A percentile compares a stretch with the other conserved stretches of the same genome.
These are phyloP conservation scores for Candida arabinofermentans DNA, from an alignment of 805 yeast genomes.

Conservation along the genomic window DNA sequence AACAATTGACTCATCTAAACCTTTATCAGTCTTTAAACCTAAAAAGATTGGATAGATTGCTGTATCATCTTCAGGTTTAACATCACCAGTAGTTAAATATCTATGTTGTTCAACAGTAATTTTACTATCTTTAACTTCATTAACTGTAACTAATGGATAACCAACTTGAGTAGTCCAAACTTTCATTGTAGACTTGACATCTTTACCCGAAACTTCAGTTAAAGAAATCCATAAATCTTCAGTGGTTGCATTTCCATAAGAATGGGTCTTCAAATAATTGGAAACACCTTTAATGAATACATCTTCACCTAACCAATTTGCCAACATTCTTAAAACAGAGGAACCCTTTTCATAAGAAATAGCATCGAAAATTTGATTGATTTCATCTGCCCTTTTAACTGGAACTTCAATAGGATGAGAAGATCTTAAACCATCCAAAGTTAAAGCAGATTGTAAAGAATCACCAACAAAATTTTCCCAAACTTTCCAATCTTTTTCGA, in stretches of 20 bases:
- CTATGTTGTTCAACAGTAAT: conserved; percentile 50
- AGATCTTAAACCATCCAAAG: conserved; percentile 55
- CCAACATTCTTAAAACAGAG: conserved; percentile 70
- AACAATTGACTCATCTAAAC: conserved; percentile 27
- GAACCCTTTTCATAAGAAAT: conserved; percentile 83
- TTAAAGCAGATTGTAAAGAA: conserved; percentile 48
- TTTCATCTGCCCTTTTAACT: conserved; percentile 73
- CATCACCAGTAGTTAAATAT: conserved; percentile 64
- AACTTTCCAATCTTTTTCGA: conserved; percentile 80
- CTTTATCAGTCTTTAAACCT: conserved; percentile 27
- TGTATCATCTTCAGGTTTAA: conserved; percentile 54
- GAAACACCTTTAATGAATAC: conserved; percentile 72
- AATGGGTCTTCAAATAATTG: conserved; percentile 55
- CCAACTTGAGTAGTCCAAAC: conserved; percentile 75
- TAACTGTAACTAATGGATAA: conserved; percentile 63
- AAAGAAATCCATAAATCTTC: conserved; percentile 69
- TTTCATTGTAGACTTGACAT: conserved; percentile 60
- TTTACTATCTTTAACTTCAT: conserved; percentile 27
- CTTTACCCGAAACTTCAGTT: conserved; percentile 60
- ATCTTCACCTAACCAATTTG: conserved; percentile 67
- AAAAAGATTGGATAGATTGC: conserved; percentile 59
- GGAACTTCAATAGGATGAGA: conserved; percentile 89
- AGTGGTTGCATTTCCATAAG: conserved; percentile 69
- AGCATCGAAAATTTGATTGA: conserved; percentile 78
- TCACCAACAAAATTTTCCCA: conserved; percentile 58